Evolutionary conservation across 1,284 basidiomycete species (phyloP), one percentile per base, ranked within the genome.

Genomic region (Malassezia globosa): DNA sequence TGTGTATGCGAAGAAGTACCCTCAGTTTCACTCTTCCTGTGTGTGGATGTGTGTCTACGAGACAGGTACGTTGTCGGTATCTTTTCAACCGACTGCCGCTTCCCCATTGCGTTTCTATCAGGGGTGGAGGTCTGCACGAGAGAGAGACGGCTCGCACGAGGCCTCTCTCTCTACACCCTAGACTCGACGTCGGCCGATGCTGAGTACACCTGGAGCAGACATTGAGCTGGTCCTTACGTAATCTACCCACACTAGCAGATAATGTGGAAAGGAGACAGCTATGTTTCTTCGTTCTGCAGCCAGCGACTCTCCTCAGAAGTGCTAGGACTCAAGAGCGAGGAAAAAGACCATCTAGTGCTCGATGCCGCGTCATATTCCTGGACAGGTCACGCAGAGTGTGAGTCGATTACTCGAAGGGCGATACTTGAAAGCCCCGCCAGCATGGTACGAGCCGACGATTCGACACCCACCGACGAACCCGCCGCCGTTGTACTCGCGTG

Each of bases 351-450:
- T n/a, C n/a, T n/a, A n/a, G n/a, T n/a, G n/a, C n/a, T n/a, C n/a
- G n/a, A 88, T 89, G 84, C 82, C 82, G 38, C 82, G 89, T 56
- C 78, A 85, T 56, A 79, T 92, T 64, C 82, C 89, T 26, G 80
- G 79, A 48, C 86, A 92, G 73, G 87, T 95, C 14, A 87, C 90
- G 72, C 81, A 85, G 72, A 82, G 85, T 54, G 82, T 87, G 42
- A 82, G 85, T 37, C 83, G 90, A 49, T 78, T 95, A 44, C 77
- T 90, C 69, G 80, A 81, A 42, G 80, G 80, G 39, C 76, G 80
- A 43, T 80, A 81, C 63, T 74, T 89, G 52, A 77, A 79, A 60
- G 69, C 76, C 19, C 81, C 83, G 59, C 90, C 92, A 38, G 78
- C 79, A 46, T 92, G 89, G 85, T 89, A 82, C 72, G 77, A 82